A percentile compares a stretch with the other conserved stretches of the same genome.
Evolutionary conservation across 768 basidiomycete species (phyloP).

Genomic region (Coprinopsis marcescibilis): DNA sequence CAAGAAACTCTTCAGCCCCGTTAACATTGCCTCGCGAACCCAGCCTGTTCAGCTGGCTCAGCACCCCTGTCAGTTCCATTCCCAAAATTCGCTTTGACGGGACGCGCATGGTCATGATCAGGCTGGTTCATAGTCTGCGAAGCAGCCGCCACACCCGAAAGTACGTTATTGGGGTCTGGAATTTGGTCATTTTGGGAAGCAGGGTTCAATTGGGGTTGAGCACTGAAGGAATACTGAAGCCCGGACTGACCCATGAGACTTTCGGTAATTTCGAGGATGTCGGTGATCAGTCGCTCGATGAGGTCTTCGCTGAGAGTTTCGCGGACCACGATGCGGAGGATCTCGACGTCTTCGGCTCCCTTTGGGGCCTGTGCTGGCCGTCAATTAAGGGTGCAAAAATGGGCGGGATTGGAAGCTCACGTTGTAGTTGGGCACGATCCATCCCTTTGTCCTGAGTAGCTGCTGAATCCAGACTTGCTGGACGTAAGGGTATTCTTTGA

Average conservation of each 20-base stretch:
- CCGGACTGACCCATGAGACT: conserved; percentile 35
- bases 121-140: conserved; percentile 26
- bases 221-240: not conserved
- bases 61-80: conserved; percentile 16
- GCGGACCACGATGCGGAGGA: conserved; percentile 55
- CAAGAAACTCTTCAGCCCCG: too few relatives aligned
- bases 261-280: conserved; percentile 44
- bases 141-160: conserved; percentile 20
- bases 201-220: not conserved
- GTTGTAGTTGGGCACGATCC: conserved; percentile 59
- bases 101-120: conserved; percentile 36
- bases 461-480: conserved; percentile 50
- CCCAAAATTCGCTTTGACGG: conserved; percentile 34
- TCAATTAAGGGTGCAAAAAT: not conserved
- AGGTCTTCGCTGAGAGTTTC: conserved; percentile 52
- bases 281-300: conserved; percentile 43
- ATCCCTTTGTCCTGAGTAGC: conserved; percentile 45
- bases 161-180: conserved; percentile 19
- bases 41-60: conserved; percentile 24
- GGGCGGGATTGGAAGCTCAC: conserved; percentile 21
- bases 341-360: conserved; percentile 46
- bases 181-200: too few relatives aligned
- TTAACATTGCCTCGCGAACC: conserved; percentile 37
- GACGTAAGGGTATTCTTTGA: conserved; percentile 44
- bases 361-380: conserved; percentile 35